Percentiles rank a stretch among this genome's conserved stretches.
Evolutionary conservation across 1,284 basidiomycete species (phyloP).

Genomic region (Ustilago hordei): DNA sequence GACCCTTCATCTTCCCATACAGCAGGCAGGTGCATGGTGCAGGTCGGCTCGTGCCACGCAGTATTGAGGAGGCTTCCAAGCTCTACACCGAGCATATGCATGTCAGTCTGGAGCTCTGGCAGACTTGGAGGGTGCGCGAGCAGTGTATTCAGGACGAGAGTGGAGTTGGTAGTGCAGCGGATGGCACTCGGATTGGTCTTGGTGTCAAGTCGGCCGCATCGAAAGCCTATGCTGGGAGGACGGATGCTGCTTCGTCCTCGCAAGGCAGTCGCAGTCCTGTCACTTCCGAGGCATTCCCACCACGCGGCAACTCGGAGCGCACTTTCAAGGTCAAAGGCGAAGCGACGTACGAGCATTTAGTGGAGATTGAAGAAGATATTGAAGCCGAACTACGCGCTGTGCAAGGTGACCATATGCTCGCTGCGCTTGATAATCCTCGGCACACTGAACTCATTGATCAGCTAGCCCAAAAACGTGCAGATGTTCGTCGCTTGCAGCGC

Average conservation of each 20-base stretch:
- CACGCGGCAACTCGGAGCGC: slow-evolving; percentile 28
- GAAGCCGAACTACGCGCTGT: slow-evolving; percentile 53
- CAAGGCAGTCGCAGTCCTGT: slow-evolving; percentile 60
- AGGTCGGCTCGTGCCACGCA: slow-evolving; percentile 81
- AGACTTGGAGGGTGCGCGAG: slow-evolving; percentile 94
- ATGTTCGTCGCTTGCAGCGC: slow-evolving; percentile 60
- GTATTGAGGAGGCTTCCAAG: slow-evolving; percentile 93
- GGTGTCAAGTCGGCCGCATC: slow-evolving; percentile 38
- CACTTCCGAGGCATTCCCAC: slow-evolving; percentile 48
- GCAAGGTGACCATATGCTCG: slow-evolving; percentile 60
- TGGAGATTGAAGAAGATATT: slow-evolving; percentile 58
- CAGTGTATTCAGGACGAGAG: slow-evolving; percentile 94
- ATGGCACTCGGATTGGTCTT: slow-evolving; percentile 54
- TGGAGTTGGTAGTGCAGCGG: slow-evolving; percentile 80
- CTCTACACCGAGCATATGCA: slow-evolving; percentile 92
- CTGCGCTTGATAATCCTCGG: slow-evolving; percentile 59
- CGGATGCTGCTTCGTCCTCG: slow-evolving; percentile 49
- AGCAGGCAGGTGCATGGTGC: slow-evolving; percentile 71
- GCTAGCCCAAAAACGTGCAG: slow-evolving; percentile 59
- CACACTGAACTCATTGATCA: slow-evolving; percentile 44
- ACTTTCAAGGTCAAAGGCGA: slow-evolving; percentile 58
- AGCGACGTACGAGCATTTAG: slow-evolving; percentile 60
- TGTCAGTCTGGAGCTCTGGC: slow-evolving; percentile 86
- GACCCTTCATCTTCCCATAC: slow-evolving; percentile 96
- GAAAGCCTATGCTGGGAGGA: slow-evolving; percentile 34